Base-by-base conservation (phyloP, 306 rosid species). In the Quercus alba region DNA sequence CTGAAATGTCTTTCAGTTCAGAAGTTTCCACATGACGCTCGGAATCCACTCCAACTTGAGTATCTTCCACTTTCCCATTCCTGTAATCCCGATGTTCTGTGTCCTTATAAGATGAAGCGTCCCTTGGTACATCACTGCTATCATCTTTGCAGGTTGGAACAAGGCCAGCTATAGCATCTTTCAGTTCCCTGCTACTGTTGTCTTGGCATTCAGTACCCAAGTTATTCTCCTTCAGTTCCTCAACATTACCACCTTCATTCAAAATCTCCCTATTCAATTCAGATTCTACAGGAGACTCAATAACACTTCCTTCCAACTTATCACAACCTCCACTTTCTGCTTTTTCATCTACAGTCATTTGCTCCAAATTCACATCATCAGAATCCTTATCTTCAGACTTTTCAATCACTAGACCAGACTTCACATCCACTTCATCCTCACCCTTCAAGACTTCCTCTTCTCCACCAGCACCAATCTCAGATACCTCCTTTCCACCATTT, bases 371-470 rank as follows among this genome's bases (percentile, higher is more conserved):
- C 59, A 68, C 44, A 78, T 28, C 71, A 61, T 80, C 85, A 71
- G 67, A 21, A 77, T 80, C 84, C 55, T 80, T 91, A 26, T 30
- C 67, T 84, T 87, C 97, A 77, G 79, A 33, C 54, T 78, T 81
- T 74, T 56, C 77, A 79, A 30, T 76, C 5, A 12, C 38, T 15
- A 56, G 77, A 56, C 56, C 82, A 44, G 83, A 35, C 51, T 56
- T 78, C 49, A 54, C 75, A 59, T 83, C 91, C 75, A 46, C 78
- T 66, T 41, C 64, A 51, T 41, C 82, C 75, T 46, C 87, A 78
- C 57, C 74, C 80, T 83, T 85, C 63, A 62, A 56, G 75, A 44
- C 81, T 58, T 74, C 80, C 14, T 21, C 38, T 56, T 70, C 86
- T 20, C 69, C 80, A 31, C 72, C 85, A 59, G 81, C 75, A 70